Evolutionary conservation across 768 basidiomycete species (phyloP), one percentile per base, ranked within the genome.

Genomic region (Suillus brevipes): DNA sequence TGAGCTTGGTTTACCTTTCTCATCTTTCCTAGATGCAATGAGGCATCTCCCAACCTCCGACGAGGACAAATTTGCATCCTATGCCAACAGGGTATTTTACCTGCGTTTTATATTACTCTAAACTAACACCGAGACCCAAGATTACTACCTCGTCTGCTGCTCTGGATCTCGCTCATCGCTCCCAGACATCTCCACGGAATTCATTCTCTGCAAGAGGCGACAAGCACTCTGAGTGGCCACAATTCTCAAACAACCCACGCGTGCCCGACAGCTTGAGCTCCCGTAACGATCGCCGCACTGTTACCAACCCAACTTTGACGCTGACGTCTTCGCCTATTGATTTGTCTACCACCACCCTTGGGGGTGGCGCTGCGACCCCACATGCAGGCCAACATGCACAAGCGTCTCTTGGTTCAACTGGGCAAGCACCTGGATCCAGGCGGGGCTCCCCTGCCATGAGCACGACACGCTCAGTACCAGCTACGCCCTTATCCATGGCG

Each of bases 181-280:
- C 92, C 5, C 94, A 93, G 74, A 90, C 90, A 7, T 89, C 91
- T 16, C 88, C 90, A 31, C 85, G 87, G 37, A 78, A 84, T 58
- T 86, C 85, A 57, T 87, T 87, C 65, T 73, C 81, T 37, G 76
- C 79, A 66, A 87, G 89, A 52, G 82, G 85, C 40, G 89, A 89
- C 73, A 90, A 89, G 74, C 83, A 92, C 10, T 94, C 94, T 1
- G 95, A 97, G 75, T 98, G 96, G 96, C 93, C 95, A 38, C 94
- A 95, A 75, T 97, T 95, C 78, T 81, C 86, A 55, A 85, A 85
- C 34, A 82, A 83, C 56, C 74, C 83, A 52, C 87, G 90, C 70
- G 84, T 81, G 36, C 86, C 87, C 40, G 92, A 93, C 43, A 81
- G 82, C 14, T 69, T 86, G 38, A 72, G 78, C 50, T 79, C 82